Base-by-base conservation (phyloP, 2,329 filamentous ascomycete species). In the Fusarium sp. region DNA sequence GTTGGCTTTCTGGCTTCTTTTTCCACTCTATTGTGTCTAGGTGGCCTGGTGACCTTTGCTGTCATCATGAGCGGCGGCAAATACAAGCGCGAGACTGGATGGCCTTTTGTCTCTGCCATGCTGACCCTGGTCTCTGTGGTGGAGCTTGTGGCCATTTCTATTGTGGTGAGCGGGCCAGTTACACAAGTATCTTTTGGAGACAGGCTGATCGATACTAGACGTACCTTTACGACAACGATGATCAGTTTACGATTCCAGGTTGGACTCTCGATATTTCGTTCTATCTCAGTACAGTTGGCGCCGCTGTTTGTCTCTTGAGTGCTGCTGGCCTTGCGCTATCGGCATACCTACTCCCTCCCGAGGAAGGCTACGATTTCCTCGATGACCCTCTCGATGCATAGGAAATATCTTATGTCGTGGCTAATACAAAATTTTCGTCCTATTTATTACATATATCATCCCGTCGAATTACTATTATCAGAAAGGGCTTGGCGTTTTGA, bases 1-100 rank as follows among this genome's bases (percentile, higher is more conserved):
- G 88, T 92, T 32, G 93, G 91, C 21, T 98, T 97, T 77, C 77
- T 97, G 63, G 92, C 96, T 79, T 91, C 88, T 48, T 91, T 97
- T 68, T 85, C 90, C 8, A 85, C 92, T 33, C 87, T 97, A n/a
- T 74, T 95, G 35, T 89, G 96, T 75, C 84, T 95, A 36, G 92
- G 90, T 51, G 88, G 88, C 7, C 77, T 96, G n/a, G 88, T 96
- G 25, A 86, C 88, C 15, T 97, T 94, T 75, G 71, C 88, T 27
- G 85, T 96, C 45, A 86, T 96, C 42, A 79, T 97, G 65, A 78
- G 83, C 2, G 93, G 93, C 15, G 92, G 93, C 32, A 90, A 92
- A 73, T 86, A 88, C 69, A 88, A 90, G 77, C 83, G 94, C 51
- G 90, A 93, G 75, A 84, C 82, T 14, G 93, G 94, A 14, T 98